A percentile compares a stretch with the other conserved stretches of the same genome.
phyloP scores from a whole-genome alignment of 352 stramenopile species.

The Phytophthora europaea region DNA sequence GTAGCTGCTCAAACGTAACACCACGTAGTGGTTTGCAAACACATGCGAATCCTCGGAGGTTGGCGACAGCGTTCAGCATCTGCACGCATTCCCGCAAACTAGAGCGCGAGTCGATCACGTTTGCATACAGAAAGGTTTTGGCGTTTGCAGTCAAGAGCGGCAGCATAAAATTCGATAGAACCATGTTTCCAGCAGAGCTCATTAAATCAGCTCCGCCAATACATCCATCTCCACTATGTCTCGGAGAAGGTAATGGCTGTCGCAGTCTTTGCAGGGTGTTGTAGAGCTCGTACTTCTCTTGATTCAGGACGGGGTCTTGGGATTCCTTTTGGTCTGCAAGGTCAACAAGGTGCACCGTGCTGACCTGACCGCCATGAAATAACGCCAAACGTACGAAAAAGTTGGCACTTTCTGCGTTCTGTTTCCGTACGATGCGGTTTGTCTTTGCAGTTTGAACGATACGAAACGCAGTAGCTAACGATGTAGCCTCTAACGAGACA shows the following conservation, averaged over 20 bases:
- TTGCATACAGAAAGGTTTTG: constrained; percentile 72
- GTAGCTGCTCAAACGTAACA: constrained; percentile 59
- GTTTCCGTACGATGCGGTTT: constrained; percentile 77
- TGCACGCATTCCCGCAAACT: constrained; percentile 71
- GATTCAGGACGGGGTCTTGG: constrained; percentile 44
- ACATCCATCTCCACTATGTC: constrained; percentile 8
- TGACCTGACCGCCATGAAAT: constrained; percentile 68
- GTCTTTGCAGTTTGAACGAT: constrained; percentile 80
- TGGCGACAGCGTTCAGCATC: constrained; percentile 72
- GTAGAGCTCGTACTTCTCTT: constrained; percentile 73
- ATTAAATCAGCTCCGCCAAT: neutral
- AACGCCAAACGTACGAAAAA: constrained; percentile 81
- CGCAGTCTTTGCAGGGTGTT: constrained; percentile 64
- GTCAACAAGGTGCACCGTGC: constrained; percentile 73
- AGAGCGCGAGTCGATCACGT: constrained; percentile 75
- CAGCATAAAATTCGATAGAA: constrained; percentile 71
- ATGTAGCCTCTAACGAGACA: constrained; percentile 60
- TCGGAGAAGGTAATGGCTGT: constrained; percentile 28
- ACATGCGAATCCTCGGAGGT: constrained; percentile 66
- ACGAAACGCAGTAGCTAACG: constrained; percentile 51
- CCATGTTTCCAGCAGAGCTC: constrained; percentile 29
- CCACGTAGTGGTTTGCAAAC: constrained; percentile 62
- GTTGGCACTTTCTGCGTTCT: constrained; percentile 67
- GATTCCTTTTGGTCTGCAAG: constrained; percentile 75
- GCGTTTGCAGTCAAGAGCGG: constrained; percentile 70